Evolutionary conservation across 345 rosid species (phyloP), one percentile per base, ranked within the genome.

Genomic region (Conringia planisiliqua): DNA sequence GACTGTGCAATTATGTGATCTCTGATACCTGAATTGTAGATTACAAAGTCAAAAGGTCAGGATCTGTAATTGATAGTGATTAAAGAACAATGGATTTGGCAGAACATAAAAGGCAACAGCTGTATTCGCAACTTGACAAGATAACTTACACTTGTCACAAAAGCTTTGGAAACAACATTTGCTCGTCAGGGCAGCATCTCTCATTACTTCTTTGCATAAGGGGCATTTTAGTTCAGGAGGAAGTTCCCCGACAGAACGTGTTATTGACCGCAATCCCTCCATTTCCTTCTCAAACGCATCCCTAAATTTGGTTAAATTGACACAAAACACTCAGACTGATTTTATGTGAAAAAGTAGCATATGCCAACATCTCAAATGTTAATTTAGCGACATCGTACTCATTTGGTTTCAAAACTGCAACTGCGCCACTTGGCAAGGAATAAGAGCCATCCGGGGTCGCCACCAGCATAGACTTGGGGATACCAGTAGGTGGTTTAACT

Each of bases 161-260:
- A 86, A 95, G 75, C 99, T 92, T 35, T 67, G 71, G 79, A 86
- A 90, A 80, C 98, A 95, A 70, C 98, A 92, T 84, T 87, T 92
- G 86, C 98, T 95, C 0, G 97, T 90, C 78, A 95, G 74, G 1
- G 86, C 97, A 68, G 98, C 99, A 83, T 92, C 90, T 79, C 86
- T 89, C 96, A 95, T 90, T 13, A 95, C 96, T 78, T 87, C 86
- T 78, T 85, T 95, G 85, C 99, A 95, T 72, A 95, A 75, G 10
- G 97, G 98, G 60, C 99, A 95, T 70, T 83, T 92, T 64, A 95
- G 84, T 74, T 95, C 99, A 32, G 96, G 98, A 39, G 99, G 99
- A 82, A 92, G 87, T 77, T 95, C 99, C 48, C 93, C 93, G 42
- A 90, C 85, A 65, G 90, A 79, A 27, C 97, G 92, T 47, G 69